phyloP scores from a whole-genome alignment of 768 basidiomycete species.

The Cyclocybe cylindracea region DNA sequence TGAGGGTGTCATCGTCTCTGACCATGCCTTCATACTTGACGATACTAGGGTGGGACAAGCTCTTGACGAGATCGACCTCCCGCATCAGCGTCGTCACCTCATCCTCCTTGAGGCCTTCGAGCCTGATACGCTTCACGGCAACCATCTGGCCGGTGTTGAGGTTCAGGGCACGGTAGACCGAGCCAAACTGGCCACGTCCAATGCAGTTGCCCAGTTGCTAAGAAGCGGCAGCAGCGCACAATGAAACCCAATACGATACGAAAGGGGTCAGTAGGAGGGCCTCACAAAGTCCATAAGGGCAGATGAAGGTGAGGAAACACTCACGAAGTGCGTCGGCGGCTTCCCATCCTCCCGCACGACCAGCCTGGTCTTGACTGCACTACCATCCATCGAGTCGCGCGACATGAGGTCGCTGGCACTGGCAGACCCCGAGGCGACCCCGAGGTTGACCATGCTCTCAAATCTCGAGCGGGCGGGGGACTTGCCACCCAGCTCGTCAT shows the following conservation, averaged over 20 bases:
- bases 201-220: constrained; percentile 99
- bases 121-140: constrained; percentile 95
- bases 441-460: constrained; percentile 72
- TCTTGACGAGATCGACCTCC: constrained; percentile 92
- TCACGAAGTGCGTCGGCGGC: constrained; percentile 77
- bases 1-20: constrained; percentile 83
- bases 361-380: constrained; percentile 64
- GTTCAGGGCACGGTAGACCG: constrained; percentile 94
- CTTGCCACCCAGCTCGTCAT: constrained; percentile 55
- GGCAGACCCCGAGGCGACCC: constrained; percentile 49
- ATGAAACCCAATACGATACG: constrained; percentile 1
- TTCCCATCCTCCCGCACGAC: constrained; percentile 83
- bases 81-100: constrained; percentile 91
- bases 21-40: constrained; percentile 98
- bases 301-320: constrained; percentile 30
- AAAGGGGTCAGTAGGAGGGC: constrained; percentile 4
- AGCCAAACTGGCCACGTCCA: constrained; percentile 94
- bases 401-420: constrained; percentile 67
- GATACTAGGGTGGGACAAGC: constrained; percentile 90
- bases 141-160: constrained; percentile 95
- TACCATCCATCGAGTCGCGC: constrained; percentile 66
- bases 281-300: background rate
- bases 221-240: constrained; percentile 13
- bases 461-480: constrained; percentile 60
- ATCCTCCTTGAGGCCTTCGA: constrained; percentile 88